phyloP scores from a whole-genome alignment of 2,329 filamentous ascomycete species.

The Paraphaeosphaeria sporulosa region DNA sequence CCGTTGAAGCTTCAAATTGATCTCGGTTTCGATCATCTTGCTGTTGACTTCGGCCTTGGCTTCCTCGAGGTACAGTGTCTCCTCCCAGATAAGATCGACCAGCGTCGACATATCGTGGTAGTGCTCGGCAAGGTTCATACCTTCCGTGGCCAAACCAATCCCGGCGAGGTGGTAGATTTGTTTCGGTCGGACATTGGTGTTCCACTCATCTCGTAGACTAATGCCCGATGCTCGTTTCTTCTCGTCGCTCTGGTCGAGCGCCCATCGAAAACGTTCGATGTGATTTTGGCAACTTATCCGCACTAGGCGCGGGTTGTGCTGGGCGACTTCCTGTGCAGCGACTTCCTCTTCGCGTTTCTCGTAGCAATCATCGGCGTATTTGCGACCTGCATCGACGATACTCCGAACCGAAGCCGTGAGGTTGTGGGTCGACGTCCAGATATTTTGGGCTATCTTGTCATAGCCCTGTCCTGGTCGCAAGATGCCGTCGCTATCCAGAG shows the following conservation, averaged over 20 bases:
- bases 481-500: conserved; percentile 58
- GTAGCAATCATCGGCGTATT: conserved; percentile 50
- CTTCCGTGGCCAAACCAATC: conserved; percentile 64
- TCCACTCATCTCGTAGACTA: conserved; percentile 54
- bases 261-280: conserved; percentile 67
- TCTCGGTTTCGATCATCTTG: conserved; percentile 47
- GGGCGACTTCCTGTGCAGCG: conserved; percentile 55
- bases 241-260: conserved; percentile 59
- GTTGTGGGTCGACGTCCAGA: conserved; percentile 79
- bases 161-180: conserved; percentile 52
- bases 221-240: conserved; percentile 58
- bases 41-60: conserved; percentile 37
- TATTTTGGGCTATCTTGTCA: conserved; percentile 70
- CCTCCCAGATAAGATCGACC: conserved; percentile 59
- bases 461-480: conserved; percentile 62
- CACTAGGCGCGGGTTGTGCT: conserved; percentile 59
- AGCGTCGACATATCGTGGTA: conserved; percentile 70
- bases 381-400: conserved; percentile 52
- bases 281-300: conserved; percentile 65
- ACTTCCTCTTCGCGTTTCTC: conserved; percentile 44
- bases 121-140: conserved; percentile 68
- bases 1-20: conserved; percentile 52
- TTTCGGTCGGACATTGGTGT: conserved; percentile 48
- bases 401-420: conserved; percentile 51
- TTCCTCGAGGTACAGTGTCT: conserved; percentile 51